Evolutionary conservation across 345 rosid species (phyloP).

Genomic region (Mallotus nudiflorus): DNA sequence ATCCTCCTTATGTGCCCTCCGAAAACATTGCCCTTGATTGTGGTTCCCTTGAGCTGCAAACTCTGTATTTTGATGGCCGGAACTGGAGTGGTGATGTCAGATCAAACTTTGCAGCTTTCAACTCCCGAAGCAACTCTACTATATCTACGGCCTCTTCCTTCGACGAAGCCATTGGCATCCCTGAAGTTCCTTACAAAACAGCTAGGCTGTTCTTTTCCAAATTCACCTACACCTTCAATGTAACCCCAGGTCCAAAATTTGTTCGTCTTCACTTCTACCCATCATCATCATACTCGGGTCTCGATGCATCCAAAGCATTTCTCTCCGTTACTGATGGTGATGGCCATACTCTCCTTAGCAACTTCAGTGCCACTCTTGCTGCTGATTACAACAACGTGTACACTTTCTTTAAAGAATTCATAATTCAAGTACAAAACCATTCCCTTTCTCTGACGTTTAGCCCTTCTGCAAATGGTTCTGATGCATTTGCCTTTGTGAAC

Average conservation of each 20-base stretch:
- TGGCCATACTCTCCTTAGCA: conserved; percentile 20
- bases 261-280: conserved; percentile 34
- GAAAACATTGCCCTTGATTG: conserved; percentile 19
- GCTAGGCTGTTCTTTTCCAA: conserved; percentile 15
- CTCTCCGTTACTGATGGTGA: conserved; percentile 18
- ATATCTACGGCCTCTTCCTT: neutral
- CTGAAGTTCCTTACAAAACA: conserved; percentile 13
- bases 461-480: conserved; percentile 12
- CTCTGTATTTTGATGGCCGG: conserved; percentile 4
- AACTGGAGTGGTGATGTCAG: conserved; percentile 13
- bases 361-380: conserved; percentile 20
- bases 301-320: conserved; percentile 16
- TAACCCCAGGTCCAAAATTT: conserved; percentile 26
- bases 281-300: conserved; percentile 5
- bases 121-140: neutral
- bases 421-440: conserved; percentile 6
- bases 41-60: conserved; percentile 6
- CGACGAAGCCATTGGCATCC: neutral
- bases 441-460: conserved; percentile 23
- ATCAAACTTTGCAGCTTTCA: conserved; percentile 1
- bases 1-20: conserved; percentile 2
- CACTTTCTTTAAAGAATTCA: conserved; percentile 24
- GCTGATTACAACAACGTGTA: conserved; percentile 3
- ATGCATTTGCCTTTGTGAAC: conserved; percentile 15
- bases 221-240: conserved; percentile 25